These are phyloP conservation scores for Craterostigma plantagineum DNA, from an alignment of 257 asterid genomes.

Conservation along the genomic window DNA sequence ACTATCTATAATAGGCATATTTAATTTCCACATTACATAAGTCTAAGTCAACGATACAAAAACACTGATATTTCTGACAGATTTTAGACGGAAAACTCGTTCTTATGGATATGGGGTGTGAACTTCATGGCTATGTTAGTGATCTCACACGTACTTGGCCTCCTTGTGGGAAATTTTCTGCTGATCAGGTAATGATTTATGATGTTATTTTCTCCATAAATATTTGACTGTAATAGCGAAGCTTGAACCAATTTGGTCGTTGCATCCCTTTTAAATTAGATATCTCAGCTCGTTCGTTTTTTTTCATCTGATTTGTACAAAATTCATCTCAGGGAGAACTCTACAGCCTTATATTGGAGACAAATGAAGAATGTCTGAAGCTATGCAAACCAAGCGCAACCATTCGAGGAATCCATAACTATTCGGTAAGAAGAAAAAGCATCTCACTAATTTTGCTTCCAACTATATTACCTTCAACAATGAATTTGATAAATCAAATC, in stretches of 20 bases:
- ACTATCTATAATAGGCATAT: conserved; percentile 9
- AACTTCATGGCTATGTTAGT: conserved; percentile 90
- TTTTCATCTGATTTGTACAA: background rate
- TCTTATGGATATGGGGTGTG: conserved; percentile 95
- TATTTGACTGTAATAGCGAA: no score
- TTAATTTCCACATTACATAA: conserved; percentile 4
- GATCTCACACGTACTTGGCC: conserved; percentile 98
- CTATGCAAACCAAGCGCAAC: conserved; percentile 77
- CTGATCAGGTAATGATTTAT: conserved; percentile 35
- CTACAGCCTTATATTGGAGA: conserved; percentile 65
- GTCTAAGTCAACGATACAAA: background rate
- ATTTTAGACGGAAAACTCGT: conserved; percentile 59
- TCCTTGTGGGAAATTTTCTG: conserved; percentile 71
- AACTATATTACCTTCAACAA: background rate
- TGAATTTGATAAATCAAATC: no score
- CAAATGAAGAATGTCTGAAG: conserved; percentile 72
- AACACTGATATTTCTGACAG: conserved; percentile 22
- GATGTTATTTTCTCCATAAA: background rate
- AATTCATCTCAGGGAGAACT: conserved; percentile 59
- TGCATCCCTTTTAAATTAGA: conserved; percentile 6
- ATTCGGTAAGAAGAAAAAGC: conserved; percentile 60
- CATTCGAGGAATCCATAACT: conserved; percentile 67
- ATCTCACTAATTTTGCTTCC: background rate
- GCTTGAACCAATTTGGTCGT: background rate
- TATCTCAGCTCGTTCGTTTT: background rate